Evolutionary conservation across 805 yeast genomes (phyloP).

Genomic region (Yarrowia sp.): DNA sequence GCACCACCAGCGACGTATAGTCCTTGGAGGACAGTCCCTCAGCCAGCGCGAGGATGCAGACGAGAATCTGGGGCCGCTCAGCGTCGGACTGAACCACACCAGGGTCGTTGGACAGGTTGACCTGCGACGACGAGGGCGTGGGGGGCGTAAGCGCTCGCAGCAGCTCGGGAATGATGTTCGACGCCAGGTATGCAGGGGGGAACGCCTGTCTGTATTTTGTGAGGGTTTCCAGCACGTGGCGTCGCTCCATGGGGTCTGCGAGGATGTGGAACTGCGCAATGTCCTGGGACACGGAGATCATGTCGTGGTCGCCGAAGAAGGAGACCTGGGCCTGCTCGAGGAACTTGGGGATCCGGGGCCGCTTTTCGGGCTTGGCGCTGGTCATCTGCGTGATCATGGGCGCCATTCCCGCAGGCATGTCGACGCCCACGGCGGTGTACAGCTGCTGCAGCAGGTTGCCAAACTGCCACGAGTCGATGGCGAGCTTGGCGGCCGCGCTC

Average conservation of each 20-base stretch:
- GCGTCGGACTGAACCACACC: conserved; percentile 25
- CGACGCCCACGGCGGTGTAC: background rate
- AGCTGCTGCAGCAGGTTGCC: conserved; percentile 47
- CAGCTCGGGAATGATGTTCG: conserved; percentile 70
- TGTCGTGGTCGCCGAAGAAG: conserved; percentile 15
- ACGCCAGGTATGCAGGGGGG: conserved; percentile 56
- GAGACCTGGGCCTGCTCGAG: conserved; percentile 10
- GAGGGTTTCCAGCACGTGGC: conserved; percentile 3
- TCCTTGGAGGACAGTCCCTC: conserved; percentile 36
- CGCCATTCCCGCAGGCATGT: conserved; percentile 19
- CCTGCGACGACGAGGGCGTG: conserved; percentile 11
- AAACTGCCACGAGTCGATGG: conserved; percentile 61
- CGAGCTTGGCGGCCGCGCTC: conserved; percentile 32
- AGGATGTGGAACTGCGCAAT: conserved; percentile 13
- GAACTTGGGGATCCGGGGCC: conserved; percentile 10
- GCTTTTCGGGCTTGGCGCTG: background rate
- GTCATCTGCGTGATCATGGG: conserved; percentile 13
- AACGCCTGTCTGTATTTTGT: conserved; percentile 33
- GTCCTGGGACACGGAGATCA: conserved; percentile 14
- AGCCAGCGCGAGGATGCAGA: conserved; percentile 14
- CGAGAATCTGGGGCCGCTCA: conserved; percentile 33
- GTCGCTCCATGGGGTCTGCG: conserved; percentile 10
- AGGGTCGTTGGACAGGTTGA: conserved; percentile 16
- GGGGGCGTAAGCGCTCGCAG: conserved; percentile 40
- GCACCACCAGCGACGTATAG: conserved; percentile 50